Evolutionary conservation across 805 yeast genomes (phyloP).

Genomic region (Kluyveromyces aestuarii): DNA sequence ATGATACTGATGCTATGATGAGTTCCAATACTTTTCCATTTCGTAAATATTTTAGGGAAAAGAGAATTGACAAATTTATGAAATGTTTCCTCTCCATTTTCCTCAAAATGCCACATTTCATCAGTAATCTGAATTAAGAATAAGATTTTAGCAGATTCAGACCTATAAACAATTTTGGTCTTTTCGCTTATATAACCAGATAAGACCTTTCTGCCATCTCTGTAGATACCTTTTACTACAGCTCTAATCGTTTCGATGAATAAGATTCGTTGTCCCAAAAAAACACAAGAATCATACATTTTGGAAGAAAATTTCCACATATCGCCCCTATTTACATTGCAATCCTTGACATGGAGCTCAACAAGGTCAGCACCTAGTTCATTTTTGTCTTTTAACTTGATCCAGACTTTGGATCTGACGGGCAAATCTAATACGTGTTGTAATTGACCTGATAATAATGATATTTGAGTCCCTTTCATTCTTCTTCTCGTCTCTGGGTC

Average conservation of each 20-base stretch:
- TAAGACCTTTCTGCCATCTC: slow-evolving; percentile 57
- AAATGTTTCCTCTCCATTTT: slow-evolving; percentile 88
- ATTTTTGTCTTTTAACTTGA: slow-evolving; percentile 37
- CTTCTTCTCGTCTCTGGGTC: slow-evolving; percentile 24
- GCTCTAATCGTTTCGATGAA: slow-evolving; percentile 59
- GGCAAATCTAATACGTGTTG: slow-evolving; percentile 55
- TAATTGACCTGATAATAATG: slow-evolving; percentile 51
- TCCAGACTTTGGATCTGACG: slow-evolving; percentile 55
- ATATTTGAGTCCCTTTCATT: slow-evolving; percentile 34
- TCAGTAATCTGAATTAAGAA: slow-evolving; percentile 81
- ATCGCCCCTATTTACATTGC: slow-evolving; percentile 77
- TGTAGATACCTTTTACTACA: slow-evolving; percentile 48
- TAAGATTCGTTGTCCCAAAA: slow-evolving; percentile 52
- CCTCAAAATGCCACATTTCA: slow-evolving; percentile 98
- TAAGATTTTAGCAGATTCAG: slow-evolving; percentile 80
- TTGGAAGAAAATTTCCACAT: slow-evolving; percentile 78
- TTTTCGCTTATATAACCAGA: slow-evolving; percentile 68
- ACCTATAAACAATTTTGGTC: slow-evolving; percentile 78
- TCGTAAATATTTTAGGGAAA: slow-evolving; percentile 78
- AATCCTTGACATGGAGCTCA: slow-evolving; percentile 73
- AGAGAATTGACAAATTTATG: slow-evolving; percentile 87
- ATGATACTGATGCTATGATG: slow-evolving; percentile 90
- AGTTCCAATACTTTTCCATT: slow-evolving; percentile 80
- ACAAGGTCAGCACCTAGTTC: slow-evolving; percentile 69
- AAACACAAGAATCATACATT: slow-evolving; percentile 55